Evolutionary conservation across 352 stramenopile species (phyloP).

Genomic region (Phytophthora gonapodyides): DNA sequence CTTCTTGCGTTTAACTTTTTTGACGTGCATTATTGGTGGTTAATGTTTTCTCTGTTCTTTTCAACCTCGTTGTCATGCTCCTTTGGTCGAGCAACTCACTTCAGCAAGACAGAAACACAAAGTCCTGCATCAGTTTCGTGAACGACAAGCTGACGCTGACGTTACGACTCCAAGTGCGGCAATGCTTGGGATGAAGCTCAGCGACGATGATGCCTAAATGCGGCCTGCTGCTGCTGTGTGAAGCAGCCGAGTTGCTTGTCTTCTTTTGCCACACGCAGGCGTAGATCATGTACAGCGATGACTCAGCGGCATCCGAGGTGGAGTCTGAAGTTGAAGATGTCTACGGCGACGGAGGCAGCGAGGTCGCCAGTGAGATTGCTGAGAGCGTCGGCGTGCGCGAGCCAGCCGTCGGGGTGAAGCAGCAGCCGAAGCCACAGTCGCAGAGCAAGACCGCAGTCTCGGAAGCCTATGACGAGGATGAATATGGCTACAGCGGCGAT

Average conservation of each 20-base stretch:
- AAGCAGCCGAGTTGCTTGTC: conserved; percentile 3
- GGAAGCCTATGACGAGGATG: conserved; percentile 50
- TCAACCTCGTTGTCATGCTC: too few species aligned
- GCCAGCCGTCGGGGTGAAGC: conserved; percentile 8
- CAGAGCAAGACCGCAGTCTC: conserved; percentile 25
- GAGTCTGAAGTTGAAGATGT: conserved; percentile 52
- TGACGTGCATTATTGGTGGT: conserved; percentile 9
- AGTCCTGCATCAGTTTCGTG: too few species aligned
- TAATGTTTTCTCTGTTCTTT: conserved; percentile 3
- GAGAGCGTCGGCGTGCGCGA: conserved; percentile 40
- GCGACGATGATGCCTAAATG: conserved; percentile 20
- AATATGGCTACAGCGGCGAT: conserved; percentile 70
- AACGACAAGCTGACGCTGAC: too few species aligned
- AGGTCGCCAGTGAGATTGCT: conserved; percentile 55
- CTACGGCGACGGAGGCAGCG: conserved; percentile 42
- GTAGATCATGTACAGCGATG: conserved; percentile 68
- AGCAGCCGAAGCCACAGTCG: conserved; percentile 11
- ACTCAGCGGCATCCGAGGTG: conserved; percentile 70
- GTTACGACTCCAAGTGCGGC: too few species aligned
- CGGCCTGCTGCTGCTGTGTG: conserved; percentile 1
- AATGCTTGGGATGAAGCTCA: too few species aligned
- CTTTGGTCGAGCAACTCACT: too few species aligned
- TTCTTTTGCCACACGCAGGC: conserved; percentile 1
- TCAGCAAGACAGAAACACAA: too few species aligned
- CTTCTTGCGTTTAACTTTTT: conserved; percentile 5